phyloP scores from a whole-genome alignment of 257 asterid genomes.

The Hygrophila difformis region DNA sequence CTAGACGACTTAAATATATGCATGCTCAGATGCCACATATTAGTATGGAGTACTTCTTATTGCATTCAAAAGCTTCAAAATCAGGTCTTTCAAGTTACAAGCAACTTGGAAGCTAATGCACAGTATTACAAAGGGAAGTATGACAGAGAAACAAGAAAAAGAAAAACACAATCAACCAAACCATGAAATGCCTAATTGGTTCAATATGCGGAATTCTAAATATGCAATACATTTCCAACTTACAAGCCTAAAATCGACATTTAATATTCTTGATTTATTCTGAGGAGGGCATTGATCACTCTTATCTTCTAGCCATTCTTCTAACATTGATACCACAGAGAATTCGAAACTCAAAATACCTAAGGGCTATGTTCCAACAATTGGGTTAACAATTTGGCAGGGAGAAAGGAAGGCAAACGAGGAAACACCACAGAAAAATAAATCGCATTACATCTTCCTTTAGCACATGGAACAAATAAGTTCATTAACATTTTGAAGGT shows the following conservation, averaged over 20 bases:
- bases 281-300: neutral
- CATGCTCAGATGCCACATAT: no score
- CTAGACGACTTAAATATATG: no score
- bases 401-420: neutral
- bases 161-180: no score
- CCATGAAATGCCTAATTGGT: no score
- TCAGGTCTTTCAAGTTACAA: neutral
- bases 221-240: no score
- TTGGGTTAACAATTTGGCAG: no score
- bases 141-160: no score
- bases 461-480: neutral
- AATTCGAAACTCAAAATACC: neutral
- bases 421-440: neutral
- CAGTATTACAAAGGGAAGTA: neutral
- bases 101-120: no score
- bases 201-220: no score
- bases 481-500: neutral
- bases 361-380: neutral
- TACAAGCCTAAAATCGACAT: neutral
- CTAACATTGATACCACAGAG: neutral
- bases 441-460: neutral
- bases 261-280: neutral
- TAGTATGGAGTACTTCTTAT: no score
- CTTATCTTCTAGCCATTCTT: constrained; percentile 1
- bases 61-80: neutral